These are phyloP conservation scores for Aureobasidium sp. DNA, from an alignment of 2,329 filamentous ascomycete genomes.

Conservation along the genomic window DNA sequence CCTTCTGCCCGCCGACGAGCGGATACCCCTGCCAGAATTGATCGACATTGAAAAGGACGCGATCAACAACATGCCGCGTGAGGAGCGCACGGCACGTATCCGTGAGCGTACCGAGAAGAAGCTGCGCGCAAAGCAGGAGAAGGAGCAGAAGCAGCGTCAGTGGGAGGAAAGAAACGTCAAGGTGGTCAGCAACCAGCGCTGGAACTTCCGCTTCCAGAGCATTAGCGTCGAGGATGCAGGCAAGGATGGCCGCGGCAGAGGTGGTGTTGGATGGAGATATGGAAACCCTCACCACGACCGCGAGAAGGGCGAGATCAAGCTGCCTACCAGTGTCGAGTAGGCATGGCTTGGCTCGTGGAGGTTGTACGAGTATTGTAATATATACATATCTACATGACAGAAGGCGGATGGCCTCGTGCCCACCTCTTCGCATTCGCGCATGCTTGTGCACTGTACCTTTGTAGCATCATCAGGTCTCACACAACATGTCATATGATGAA, in stretches of 20 bases:
- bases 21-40: constrained; percentile 58
- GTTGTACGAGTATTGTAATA: constrained; percentile 17
- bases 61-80: constrained; percentile 30
- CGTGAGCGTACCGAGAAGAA: constrained; percentile 29
- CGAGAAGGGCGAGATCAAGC: constrained; percentile 58
- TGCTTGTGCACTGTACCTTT: background rate
- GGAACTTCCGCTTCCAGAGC: constrained; percentile 55
- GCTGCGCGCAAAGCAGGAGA: constrained; percentile 35
- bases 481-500: background rate
- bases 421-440: background rate
- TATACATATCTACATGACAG: background rate
- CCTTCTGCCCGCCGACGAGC: constrained; percentile 55
- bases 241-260: constrained; percentile 45
- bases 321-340: constrained; percentile 51
- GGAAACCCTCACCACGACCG: constrained; percentile 56
- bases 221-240: constrained; percentile 51
- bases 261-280: constrained; percentile 53
- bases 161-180: constrained; percentile 37
- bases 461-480: background rate
- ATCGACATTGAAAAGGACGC: constrained; percentile 43
- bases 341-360: background rate
- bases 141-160: constrained; percentile 37
- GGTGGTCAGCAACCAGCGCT: constrained; percentile 44
- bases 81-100: constrained; percentile 39
- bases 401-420: background rate